Evolutionary conservation across 2,329 filamentous ascomycete species (phyloP), one percentile per base, ranked within the genome.

Genomic region (Trichoderma sp.): DNA sequence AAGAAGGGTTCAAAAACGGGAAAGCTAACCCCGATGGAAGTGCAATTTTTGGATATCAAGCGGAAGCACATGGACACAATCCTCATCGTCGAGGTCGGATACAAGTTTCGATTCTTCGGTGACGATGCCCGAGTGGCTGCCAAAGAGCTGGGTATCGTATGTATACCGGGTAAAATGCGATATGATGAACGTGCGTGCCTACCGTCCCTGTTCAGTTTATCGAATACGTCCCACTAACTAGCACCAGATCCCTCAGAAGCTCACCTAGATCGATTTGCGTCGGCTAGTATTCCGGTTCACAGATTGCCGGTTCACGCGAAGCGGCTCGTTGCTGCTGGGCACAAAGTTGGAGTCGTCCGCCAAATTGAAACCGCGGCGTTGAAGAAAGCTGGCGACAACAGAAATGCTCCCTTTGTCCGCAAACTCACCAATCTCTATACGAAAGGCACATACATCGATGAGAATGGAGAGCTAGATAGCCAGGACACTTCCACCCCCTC

Each of bases 401-500:
- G 93, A 71, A 98, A 97, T 78, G 89, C 94, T 0, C 95, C 96
- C 0, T 99, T 99, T 76, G 89, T 94, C 47, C 90, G 96, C 43
- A 96, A 97, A 77, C 89, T 99, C 77, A 98, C 96, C 17, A 98
- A 97, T 78, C 86, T 99, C 7, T 99, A 99, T 82, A 99, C 96
- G 9, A 99, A 98, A 81, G 96, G 95, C 57, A 99, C 96, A 3
- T 99, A 98, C 76, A 92, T 99, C 71, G 96, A 98, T 78, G 96
- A 99, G 79, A 88, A 93, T 11, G 95, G 96, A 73, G 93, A 93
- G 30, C 82, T 97, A 6, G 92, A 93, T 67, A 83, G 84, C 69
- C 72, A 73, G 20, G 83, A 77, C 75, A 83, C 73, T 0, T 85
- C 88, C 1, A 32, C 58, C 13, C 86, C 90, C 0, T 84, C 88